phyloP scores from a whole-genome alignment of 2,329 filamentous ascomycete genomes.

The Fusarium tanahbumbuense region DNA sequence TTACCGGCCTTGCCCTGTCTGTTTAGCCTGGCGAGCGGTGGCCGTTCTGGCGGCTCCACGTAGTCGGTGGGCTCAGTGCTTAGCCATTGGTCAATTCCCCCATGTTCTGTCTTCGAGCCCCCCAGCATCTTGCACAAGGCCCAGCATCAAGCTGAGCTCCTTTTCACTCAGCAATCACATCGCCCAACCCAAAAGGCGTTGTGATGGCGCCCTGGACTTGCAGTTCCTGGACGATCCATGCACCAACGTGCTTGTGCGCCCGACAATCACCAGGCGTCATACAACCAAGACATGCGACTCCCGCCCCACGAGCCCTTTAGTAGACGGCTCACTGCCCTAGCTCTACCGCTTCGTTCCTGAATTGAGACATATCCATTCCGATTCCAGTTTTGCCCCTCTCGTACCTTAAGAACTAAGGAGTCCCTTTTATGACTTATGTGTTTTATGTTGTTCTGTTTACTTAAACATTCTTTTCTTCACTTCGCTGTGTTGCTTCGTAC shows the following conservation, averaged over 20 bases:
- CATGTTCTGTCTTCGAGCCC: slow-evolving; percentile 28
- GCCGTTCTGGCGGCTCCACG: slow-evolving; percentile 39
- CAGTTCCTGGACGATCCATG: slow-evolving; percentile 44
- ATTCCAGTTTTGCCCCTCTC: slow-evolving; percentile 44
- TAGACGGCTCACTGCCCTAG: slow-evolving; percentile 38
- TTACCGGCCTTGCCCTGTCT: slow-evolving; percentile 35
- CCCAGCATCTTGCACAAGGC: slow-evolving; percentile 16
- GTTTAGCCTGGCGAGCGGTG: slow-evolving; percentile 40
- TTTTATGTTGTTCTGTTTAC: slow-evolving; percentile 15
- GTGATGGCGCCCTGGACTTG: slow-evolving; percentile 42
- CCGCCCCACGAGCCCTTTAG: slow-evolving; percentile 39
- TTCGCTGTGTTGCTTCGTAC: slow-evolving; percentile 22
- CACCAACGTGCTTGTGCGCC: slow-evolving; percentile 36
- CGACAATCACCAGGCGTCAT: slow-evolving; percentile 38
- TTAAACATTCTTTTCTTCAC: slow-evolving; percentile 7
- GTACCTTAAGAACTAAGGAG: slow-evolving; percentile 43
- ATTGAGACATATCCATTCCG: slow-evolving; percentile 55
- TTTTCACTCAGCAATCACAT: slow-evolving; percentile 42
- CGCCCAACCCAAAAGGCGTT: slow-evolving; percentile 34
- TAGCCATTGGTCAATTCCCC: slow-evolving; percentile 40
- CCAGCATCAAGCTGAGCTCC: slow-evolving; percentile 23
- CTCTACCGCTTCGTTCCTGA: slow-evolving; percentile 51
- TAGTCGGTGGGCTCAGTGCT: slow-evolving; percentile 26
- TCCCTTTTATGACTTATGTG: slow-evolving; percentile 33
- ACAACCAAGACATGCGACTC: slow-evolving; percentile 39